These are phyloP conservation scores for Clausena lansium DNA, from an alignment of 345 rosid species.

Conservation along the genomic window DNA sequence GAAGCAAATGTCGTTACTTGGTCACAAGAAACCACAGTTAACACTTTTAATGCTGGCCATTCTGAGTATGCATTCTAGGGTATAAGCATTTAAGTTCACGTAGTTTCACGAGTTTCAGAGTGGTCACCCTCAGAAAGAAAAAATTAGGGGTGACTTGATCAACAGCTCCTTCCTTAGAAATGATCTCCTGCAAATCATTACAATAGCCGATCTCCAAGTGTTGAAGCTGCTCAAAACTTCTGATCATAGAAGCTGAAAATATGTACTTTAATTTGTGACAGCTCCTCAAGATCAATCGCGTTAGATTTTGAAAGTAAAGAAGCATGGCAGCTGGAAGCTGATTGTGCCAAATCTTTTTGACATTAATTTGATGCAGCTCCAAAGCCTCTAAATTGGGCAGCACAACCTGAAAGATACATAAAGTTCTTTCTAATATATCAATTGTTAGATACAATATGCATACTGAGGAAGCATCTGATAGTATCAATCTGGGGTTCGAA, in stretches of 20 bases:
- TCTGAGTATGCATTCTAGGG: conserved; percentile 17
- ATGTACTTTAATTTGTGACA: neutral
- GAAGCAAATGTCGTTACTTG: too few species aligned
- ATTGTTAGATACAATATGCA: too few species aligned
- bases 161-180: too few species aligned
- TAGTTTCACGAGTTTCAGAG: neutral
- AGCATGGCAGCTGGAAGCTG: neutral
- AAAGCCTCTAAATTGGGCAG: conserved; percentile 19
- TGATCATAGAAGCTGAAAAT: neutral
- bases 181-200: too few species aligned
- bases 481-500: too few species aligned
- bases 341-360: conserved; percentile 8
- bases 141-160: neutral
- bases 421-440: too few species aligned
- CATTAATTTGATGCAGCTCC: neutral
- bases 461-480: too few species aligned
- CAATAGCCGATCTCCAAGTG: too few species aligned
- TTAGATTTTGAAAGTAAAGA: neutral
- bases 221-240: too few species aligned
- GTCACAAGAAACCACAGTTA: neutral
- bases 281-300: neutral
- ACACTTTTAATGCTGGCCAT: conserved; percentile 17
- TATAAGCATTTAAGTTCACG: conserved; percentile 20
- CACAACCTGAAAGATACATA: conserved; percentile 14
- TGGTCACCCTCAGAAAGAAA: conserved; percentile 20